Base-by-base conservation (phyloP, 768 basidiomycete species). In the Tulasnella sp. region DNA sequence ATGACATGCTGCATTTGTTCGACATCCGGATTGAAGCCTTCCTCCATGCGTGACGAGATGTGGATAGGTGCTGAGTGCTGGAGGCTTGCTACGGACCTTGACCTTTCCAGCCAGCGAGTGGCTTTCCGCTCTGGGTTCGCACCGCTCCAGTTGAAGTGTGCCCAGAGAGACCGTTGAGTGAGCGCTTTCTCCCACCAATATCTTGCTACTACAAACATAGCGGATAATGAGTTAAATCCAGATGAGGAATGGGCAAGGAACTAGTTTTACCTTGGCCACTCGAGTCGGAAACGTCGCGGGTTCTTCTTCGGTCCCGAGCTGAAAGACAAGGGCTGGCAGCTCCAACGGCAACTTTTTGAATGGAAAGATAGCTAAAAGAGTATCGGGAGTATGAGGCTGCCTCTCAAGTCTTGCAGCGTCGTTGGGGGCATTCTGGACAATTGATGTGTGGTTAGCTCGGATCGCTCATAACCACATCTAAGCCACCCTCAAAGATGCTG, bases 251-350 rank as follows among this genome's bases (percentile, higher is more conserved):
- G n/a, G n/a, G n/a, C n/a, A n/a, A n/a, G n/a, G 30, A 44, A 12
- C 54, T 21, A n/a, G n/a, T n/a, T n/a, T n/a, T 9, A 46, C 54
- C 57, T 49, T 59, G 57, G 27, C 48, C 21, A 59, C 27, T 19
- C 49, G 38, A 7, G 57, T 59, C 24, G 57, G 57, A 27, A 59
- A 59, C 2, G 57, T 50, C n/a, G 46, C 27, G 19, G 57, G 57
- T 12, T 51, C 46, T 19, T 21, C 46, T 29, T 21, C 22, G 30
- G 48, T 41, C 12, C 57, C 57, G 25, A 27, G 21, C 34, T 51
- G 29, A 31, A 59, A 59, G 45, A 59, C 25, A 46, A 34, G 42
- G 45, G 17, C 49, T 21, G 49, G 46, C n/a, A 59, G 57, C 22
- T 59, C 57, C 15, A 43, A 7, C 49, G 57, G 57, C 29, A 59